phyloP scores from a whole-genome alignment of 176 grass and related monocot genomes.

The Stipa capillata region DNA sequence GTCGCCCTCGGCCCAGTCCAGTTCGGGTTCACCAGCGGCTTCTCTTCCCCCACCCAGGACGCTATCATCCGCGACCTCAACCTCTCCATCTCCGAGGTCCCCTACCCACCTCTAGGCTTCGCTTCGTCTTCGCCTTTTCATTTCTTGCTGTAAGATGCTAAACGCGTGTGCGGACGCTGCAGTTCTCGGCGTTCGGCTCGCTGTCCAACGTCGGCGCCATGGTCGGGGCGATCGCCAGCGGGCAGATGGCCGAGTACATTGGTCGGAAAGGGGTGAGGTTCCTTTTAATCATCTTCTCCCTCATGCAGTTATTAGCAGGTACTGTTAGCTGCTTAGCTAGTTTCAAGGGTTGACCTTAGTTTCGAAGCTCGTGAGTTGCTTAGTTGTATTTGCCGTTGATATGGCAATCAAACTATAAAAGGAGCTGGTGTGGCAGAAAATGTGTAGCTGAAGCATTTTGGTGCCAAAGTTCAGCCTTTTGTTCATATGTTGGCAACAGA shows the following conservation, averaged over 20 bases:
- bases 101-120: background rate
- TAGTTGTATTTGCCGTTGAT: background rate
- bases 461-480: background rate
- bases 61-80: conserved; percentile 62
- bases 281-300: background rate
- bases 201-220: conserved; percentile 87
- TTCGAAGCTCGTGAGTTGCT: background rate
- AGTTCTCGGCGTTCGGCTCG: conserved; percentile 90
- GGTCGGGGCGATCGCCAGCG: conserved; percentile 85
- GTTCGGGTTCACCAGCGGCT: conserved; percentile 91
- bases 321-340: background rate
- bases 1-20: conserved; percentile 89
- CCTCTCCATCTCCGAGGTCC: conserved; percentile 74
- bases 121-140: background rate
- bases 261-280: conserved; percentile 80
- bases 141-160: background rate
- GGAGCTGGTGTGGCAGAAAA: background rate
- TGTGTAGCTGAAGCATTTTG: background rate
- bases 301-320: background rate
- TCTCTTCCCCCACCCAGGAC: conserved; percentile 78
- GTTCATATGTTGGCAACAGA: background rate
- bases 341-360: background rate
- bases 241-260: conserved; percentile 87
- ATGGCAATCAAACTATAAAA: background rate
- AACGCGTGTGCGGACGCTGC: background rate